Percentiles rank a stretch among this genome's conserved stretches.
Conservation (phyloP, 192 early-diverging fungal species). For the Backusella morwellensis region DNA sequence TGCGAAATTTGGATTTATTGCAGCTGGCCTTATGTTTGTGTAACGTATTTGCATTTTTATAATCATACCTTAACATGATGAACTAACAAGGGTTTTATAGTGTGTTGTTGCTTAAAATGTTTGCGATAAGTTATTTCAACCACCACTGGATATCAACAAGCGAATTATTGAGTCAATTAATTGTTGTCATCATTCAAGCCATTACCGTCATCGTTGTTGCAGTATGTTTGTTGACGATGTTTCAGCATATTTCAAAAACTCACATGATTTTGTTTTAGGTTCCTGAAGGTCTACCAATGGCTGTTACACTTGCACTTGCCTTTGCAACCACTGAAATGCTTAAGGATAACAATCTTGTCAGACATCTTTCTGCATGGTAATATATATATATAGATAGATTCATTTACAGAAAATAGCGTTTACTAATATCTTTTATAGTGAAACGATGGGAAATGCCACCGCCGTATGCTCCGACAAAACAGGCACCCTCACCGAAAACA, state of each 20-base stretch:
- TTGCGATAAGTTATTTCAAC: conserved; percentile 52
- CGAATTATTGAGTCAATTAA: conserved; percentile 56
- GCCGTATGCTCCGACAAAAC: conserved; percentile 89
- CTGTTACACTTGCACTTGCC: conserved; percentile 81
- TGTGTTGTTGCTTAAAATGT: conserved; percentile 61
- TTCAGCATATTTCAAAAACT: not conserved
- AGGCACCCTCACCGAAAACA: conserved; percentile 83
- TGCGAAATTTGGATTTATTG: conserved; percentile 87
- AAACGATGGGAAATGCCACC: conserved; percentile 83
- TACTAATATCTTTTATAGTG: conserved; percentile 33
- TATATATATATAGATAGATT: not conserved
- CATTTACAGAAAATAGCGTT: not conserved
- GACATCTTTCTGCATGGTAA: conserved; percentile 67
- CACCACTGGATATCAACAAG: conserved; percentile 55
- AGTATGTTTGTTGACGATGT: conserved; percentile 37
- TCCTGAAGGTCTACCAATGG: conserved; percentile 87
- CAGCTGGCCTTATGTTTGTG: conserved; percentile 81
- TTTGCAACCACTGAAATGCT: conserved; percentile 84
- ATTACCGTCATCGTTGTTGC: conserved; percentile 83
- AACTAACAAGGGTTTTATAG: not conserved
- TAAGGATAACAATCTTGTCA: conserved; percentile 78
- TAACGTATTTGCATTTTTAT: conserved; percentile 18
- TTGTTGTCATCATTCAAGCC: conserved; percentile 75
- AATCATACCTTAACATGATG: not conserved
- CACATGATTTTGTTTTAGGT: conserved; percentile 10